Conservation (phyloP, 169 alveolate genomes). For the Cryptosporidium tyzzeri region DNA sequence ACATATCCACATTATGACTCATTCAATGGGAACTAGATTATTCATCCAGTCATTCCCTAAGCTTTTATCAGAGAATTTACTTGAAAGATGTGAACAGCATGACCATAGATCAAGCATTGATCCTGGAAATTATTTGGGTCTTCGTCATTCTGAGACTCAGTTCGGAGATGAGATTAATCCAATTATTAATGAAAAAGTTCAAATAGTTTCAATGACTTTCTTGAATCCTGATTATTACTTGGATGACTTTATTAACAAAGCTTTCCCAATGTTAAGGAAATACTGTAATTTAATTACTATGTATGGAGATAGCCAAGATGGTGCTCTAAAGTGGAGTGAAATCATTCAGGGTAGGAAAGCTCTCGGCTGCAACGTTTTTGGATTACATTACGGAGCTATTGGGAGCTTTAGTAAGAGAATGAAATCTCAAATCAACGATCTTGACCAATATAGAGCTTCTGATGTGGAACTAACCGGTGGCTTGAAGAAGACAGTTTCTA, state of each 20-base stretch:
- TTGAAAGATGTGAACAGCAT: constrained; percentile 79
- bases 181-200: constrained; percentile 26
- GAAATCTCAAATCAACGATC: constrained; percentile 38
- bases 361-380: constrained; percentile 80
- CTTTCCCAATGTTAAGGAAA: constrained; percentile 84
- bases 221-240: constrained; percentile 84
- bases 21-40: constrained; percentile 85
- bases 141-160: constrained; percentile 50
- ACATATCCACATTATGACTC: constrained; percentile 86
- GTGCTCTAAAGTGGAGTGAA: constrained; percentile 82
- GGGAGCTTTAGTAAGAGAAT: background rate
- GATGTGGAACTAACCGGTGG: constrained; percentile 5
- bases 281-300: constrained; percentile 88
- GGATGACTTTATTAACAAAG: constrained; percentile 83
- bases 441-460: constrained; percentile 19
- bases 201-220: constrained; percentile 84
- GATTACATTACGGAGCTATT: constrained; percentile 52
- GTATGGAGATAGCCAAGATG: constrained; percentile 88
- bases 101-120: constrained; percentile 46
- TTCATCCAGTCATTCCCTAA: constrained; percentile 84
- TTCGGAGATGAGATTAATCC: background rate
- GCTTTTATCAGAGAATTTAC: constrained; percentile 77
- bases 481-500: background rate
- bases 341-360: constrained; percentile 81
- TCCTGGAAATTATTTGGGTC: constrained; percentile 8